Evolutionary conservation across 2,329 filamentous ascomycete species (phyloP).

Genomic region (Lachnellula hyalina): DNA sequence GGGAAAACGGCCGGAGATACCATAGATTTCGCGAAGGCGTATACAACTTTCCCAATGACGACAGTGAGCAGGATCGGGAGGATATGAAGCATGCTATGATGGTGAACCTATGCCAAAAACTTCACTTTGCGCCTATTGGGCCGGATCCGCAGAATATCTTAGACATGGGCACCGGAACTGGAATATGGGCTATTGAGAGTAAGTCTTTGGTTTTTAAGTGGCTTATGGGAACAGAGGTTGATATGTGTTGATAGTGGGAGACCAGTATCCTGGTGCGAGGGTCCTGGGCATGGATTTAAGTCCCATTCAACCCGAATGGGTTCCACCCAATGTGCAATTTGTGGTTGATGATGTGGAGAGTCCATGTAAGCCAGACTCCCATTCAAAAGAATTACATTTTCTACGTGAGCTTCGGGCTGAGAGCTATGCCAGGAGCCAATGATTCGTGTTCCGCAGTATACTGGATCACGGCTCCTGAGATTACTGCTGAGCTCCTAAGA

Average conservation of each 20-base stretch:
- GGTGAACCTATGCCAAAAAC: constrained; percentile 22
- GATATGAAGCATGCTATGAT: constrained; percentile 42
- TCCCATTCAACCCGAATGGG: constrained; percentile 52
- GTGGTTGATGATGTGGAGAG: constrained; percentile 60
- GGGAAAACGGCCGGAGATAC: constrained; percentile 55
- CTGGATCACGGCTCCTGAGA: no score
- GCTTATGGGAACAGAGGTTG: not conserved
- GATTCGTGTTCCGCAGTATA: no score
- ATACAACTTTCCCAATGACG: constrained; percentile 57
- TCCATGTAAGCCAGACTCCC: constrained; percentile 17
- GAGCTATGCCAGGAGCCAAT: no score
- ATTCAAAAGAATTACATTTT: no score
- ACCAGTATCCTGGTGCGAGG: constrained; percentile 40
- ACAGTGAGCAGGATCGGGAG: constrained; percentile 52
- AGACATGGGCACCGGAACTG: constrained; percentile 55
- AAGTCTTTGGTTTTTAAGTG: constrained; percentile 5
- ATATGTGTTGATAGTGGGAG: constrained; percentile 48
- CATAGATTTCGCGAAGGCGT: constrained; percentile 49
- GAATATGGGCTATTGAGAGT: constrained; percentile 54
- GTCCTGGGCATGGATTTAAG: constrained; percentile 52
- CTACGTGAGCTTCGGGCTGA: no score
- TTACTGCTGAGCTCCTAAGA: no score
- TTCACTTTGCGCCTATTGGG: constrained; percentile 49
- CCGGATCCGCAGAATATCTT: constrained; percentile 44
- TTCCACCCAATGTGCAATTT: constrained; percentile 59